Base-by-base conservation (phyloP, 1,284 basidiomycete species). In the Ceratobasidium sp. region DNA sequence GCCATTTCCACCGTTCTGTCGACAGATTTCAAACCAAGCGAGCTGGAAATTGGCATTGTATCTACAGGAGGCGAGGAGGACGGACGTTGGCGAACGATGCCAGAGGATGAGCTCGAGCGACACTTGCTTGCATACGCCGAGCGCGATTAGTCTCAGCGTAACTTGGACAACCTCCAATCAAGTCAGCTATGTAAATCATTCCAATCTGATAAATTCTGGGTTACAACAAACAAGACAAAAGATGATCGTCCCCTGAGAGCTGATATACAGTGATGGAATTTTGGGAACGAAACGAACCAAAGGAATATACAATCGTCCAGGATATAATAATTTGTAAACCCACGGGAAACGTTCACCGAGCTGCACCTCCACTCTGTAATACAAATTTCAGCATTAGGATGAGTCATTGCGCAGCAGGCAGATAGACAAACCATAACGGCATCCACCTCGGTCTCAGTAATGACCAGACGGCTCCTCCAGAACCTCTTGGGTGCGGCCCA, bases 11-110 rank as follows among this genome's bases (percentile, higher is more conserved):
- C 93, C 0, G 93, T 99, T 77, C 93, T 97, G 85, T 93, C 96
- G 44, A 98, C 97, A 28, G 98, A 99, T 85, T 97, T 97, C 88
- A 99, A 99, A 85, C 88, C 94, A 0, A 93, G 92, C 56, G 95
- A 96, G 84, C 93, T 96, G 80, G 95, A 97, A 84, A 94, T 95
- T 77, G 93, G 94, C 7, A 94, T 96, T 64, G 92, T 94, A 20
- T 95, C 94, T 28, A 89, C 88, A 4, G 89, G 89, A 58, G 90
- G 91, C 6, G 91, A 92, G n/a, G 94, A 95, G 82, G 87, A 89
- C 79, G 95, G 95, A 26, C 85, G 89, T 78, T 97, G 96, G 93
- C 90, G 96, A 78, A 92, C 94, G 80, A 93, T 97, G 93, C 88
- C 87, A 77, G 92, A 95, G 84, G 90, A 88, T 40, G 96, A 98